Percentiles rank a stretch among this genome's conserved stretches.
Conservation (phyloP, 1,284 basidiomycete species). For the Hemileia vastatrix region DNA sequence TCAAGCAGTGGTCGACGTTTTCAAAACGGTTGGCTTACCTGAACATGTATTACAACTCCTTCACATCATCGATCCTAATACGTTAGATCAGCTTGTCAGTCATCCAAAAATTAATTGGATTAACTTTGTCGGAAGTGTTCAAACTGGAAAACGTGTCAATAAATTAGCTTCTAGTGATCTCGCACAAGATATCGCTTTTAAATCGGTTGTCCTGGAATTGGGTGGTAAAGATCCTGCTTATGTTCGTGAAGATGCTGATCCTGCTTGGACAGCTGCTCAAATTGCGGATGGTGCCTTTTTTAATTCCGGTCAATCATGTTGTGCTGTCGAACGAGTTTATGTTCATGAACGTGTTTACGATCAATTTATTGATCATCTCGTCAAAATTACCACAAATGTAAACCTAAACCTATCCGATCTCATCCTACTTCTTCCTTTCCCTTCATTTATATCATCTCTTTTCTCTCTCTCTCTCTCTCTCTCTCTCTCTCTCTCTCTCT, state of each 20-base stretch:
- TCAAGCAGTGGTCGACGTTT: slow-evolving; percentile 64
- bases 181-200: slow-evolving; percentile 61
- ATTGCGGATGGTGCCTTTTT: slow-evolving; percentile 92
- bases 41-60: slow-evolving; percentile 64
- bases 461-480: neutral
- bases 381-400: slow-evolving; percentile 64
- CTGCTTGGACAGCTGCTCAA: slow-evolving; percentile 70
- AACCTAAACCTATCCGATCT: too few species aligned
- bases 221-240: slow-evolving; percentile 96
- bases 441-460: too few species aligned
- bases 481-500: neutral
- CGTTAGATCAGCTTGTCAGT: slow-evolving; percentile 54
- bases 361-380: slow-evolving; percentile 65
- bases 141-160: slow-evolving; percentile 46
- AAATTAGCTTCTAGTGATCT: slow-evolving; percentile 45
- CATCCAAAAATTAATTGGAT: slow-evolving; percentile 68
- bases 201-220: slow-evolving; percentile 61
- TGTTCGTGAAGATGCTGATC: slow-evolving; percentile 72
- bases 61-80: slow-evolving; percentile 63
- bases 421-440: too few species aligned
- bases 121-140: slow-evolving; percentile 77
- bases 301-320: slow-evolving; percentile 90
- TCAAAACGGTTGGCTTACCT: slow-evolving; percentile 66
- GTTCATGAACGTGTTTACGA: slow-evolving; percentile 77
- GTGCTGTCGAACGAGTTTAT: slow-evolving; percentile 81